A percentile compares a stretch with the other conserved stretches of the same genome.
These are phyloP conservation scores for Ammopiptanthus mongolicus DNA, from an alignment of 306 rosid genomes.

Conservation along the genomic window DNA sequence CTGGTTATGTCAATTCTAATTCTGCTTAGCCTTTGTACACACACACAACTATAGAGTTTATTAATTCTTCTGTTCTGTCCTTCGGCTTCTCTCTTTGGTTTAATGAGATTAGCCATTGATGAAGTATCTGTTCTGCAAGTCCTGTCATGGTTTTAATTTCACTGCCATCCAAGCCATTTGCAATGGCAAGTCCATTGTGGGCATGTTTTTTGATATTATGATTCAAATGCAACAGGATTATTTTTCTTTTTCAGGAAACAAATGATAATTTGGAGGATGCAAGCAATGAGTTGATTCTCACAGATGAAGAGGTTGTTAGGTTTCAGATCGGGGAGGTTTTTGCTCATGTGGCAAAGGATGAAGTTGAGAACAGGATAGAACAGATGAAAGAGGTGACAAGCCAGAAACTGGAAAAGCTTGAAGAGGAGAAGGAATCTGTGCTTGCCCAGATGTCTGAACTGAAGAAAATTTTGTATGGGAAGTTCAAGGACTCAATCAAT, in stretches of 20 bases:
- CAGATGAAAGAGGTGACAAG: constrained; percentile 61
- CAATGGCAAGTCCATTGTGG: neutral
- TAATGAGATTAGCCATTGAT: neutral
- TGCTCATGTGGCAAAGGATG: constrained; percentile 84
- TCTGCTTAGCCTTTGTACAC: neutral
- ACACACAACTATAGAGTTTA: neutral
- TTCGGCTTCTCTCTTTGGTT: neutral
- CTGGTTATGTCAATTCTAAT: neutral
- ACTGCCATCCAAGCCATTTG: constrained; percentile 2
- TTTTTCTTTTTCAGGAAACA: constrained; percentile 47
- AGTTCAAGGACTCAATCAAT: constrained; percentile 95
- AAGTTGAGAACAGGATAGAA: constrained; percentile 81
- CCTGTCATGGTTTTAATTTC: neutral
- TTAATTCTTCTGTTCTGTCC: neutral
- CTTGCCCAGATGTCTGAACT: constrained; percentile 75
- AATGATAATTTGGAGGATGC: constrained; percentile 92
- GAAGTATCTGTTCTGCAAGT: neutral
- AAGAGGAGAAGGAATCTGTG: constrained; percentile 64
- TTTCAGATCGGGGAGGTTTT: constrained; percentile 92
- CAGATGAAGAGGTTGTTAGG: constrained; percentile 81
- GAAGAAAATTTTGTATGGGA: constrained; percentile 79
- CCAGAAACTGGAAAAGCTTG: constrained; percentile 65
- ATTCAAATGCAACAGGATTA: neutral
- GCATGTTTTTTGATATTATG: neutral
- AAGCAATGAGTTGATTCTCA: constrained; percentile 80